These are phyloP conservation scores for Magnusiomyces fungicola DNA, from an alignment of 1,139 yeast species.

Conservation along the genomic window DNA sequence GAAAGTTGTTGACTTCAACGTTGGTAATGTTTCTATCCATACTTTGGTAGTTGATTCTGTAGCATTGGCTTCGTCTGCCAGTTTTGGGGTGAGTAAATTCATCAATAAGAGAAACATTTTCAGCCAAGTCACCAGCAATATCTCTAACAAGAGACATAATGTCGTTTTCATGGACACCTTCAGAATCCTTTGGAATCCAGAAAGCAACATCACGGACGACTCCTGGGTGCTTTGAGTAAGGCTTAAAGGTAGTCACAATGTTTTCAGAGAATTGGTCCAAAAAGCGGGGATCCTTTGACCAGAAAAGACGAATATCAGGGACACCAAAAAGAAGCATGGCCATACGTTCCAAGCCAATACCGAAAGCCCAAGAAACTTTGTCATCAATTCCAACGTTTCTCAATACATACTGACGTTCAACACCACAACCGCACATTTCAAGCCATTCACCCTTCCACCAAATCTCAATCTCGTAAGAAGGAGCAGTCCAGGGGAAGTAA, in stretches of 20 bases:
- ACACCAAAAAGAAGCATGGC: constrained; percentile 94
- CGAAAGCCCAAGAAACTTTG: constrained; percentile 94
- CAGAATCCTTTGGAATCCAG: constrained; percentile 54
- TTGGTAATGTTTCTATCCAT: constrained; percentile 90
- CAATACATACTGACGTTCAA: constrained; percentile 73
- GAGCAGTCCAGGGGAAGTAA: constrained; percentile 97
- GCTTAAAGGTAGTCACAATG: constrained; percentile 63
- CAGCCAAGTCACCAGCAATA: constrained; percentile 82
- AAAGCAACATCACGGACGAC: constrained; percentile 83
- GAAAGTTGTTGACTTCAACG: constrained; percentile 67
- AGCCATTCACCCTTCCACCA: constrained; percentile 99
- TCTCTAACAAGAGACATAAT: constrained; percentile 84
- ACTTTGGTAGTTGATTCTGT: constrained; percentile 85
- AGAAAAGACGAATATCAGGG: constrained; percentile 89
- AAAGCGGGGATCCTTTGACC: constrained; percentile 83
- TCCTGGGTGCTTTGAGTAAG: constrained; percentile 89
- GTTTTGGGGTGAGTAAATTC: constrained; percentile 83
- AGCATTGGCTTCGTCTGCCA: constrained; percentile 69
- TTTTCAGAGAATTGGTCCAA: constrained; percentile 60
- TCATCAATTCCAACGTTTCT: constrained; percentile 58
- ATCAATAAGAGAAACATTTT: constrained; percentile 73
- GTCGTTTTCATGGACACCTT: constrained; percentile 70
- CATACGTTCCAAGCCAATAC: constrained; percentile 88
- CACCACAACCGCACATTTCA: constrained; percentile 95
- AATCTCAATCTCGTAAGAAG: constrained; percentile 97